phyloP scores from a whole-genome alignment of 31 red algal species.

The Porphyra umbilicalis region DNA sequence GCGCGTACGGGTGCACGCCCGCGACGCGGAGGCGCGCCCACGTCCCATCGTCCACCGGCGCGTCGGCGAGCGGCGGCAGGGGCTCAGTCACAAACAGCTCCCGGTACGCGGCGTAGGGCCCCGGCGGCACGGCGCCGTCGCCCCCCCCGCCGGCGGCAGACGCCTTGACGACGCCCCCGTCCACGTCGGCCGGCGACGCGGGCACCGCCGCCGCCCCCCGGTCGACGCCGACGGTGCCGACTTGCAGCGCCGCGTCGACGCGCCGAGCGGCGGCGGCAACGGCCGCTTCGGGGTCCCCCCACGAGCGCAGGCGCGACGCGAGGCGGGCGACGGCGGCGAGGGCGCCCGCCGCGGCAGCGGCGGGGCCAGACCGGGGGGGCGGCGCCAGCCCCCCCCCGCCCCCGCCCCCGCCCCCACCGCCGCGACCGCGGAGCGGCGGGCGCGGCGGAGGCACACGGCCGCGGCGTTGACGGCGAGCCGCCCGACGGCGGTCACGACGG shows the following conservation, averaged over 20 bases:
- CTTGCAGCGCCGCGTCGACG: background rate
- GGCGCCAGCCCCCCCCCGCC: too few relatives aligned
- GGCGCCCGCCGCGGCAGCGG: background rate
- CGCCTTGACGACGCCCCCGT: too few relatives aligned
- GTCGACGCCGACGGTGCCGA: too few relatives aligned
- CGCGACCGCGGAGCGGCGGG: too few relatives aligned
- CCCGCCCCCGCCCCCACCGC: too few relatives aligned
- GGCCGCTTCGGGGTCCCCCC: background rate
- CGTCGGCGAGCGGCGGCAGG: background rate
- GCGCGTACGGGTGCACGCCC: background rate
- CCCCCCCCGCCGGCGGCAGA: too few relatives aligned
- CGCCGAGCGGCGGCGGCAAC: background rate
- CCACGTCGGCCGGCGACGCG: too few relatives aligned
- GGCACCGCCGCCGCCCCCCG: too few relatives aligned
- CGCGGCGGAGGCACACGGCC: too few relatives aligned
- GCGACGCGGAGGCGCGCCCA: background rate
- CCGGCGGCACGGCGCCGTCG: too few relatives aligned
- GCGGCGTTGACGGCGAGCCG: background rate
- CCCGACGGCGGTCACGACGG: background rate
- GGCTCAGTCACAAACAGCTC: background rate
- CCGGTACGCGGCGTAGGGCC: background rate
- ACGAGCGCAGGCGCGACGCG: background rate
- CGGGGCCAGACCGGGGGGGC: too few relatives aligned
- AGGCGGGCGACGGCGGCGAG: background rate
- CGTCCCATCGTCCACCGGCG: background rate